Conservation (phyloP, 176 grass and related monocot genomes). For the Themeda triandra region DNA sequence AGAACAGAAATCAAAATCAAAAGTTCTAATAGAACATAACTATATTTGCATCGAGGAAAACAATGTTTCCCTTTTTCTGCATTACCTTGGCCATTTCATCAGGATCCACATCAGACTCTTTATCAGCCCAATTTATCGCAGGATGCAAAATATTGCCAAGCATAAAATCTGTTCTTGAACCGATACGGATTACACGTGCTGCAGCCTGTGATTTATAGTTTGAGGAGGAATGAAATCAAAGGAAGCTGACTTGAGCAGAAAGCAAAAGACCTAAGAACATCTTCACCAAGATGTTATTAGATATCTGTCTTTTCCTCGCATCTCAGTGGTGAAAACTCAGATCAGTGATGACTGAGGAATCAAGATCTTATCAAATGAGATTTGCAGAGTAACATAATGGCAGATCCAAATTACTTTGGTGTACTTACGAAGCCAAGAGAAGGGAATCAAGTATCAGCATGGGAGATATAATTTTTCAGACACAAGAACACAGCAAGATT, state of each 20-base stretch:
- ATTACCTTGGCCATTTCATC: conserved; percentile 73
- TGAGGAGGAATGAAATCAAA: conserved; percentile 45
- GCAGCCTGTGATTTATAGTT: conserved; percentile 82
- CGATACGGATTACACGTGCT: conserved; percentile 55
- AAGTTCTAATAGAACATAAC: conserved; percentile 19
- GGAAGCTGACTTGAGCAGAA: conserved; percentile 33
- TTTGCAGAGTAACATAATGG: not conserved
- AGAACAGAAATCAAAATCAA: conserved; percentile 21
- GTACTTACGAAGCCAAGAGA: conserved; percentile 1
- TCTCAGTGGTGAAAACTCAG: conserved; percentile 33
- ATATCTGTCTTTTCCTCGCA: conserved; percentile 17
- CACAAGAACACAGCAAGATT: not conserved
- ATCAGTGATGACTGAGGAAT: conserved; percentile 24
- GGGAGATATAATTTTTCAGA: not conserved
- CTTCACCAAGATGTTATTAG: conserved; percentile 44
- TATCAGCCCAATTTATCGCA: conserved; percentile 77
- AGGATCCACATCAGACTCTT: conserved; percentile 55
- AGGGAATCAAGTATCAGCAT: conserved; percentile 14
- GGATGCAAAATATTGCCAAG: conserved; percentile 74
- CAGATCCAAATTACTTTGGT: conserved; percentile 2
- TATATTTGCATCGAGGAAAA: conserved; percentile 19
- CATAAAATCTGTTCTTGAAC: conserved; percentile 74
- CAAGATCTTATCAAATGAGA: conserved; percentile 23
- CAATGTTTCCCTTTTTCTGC: conserved; percentile 2
- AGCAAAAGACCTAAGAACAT: conserved; percentile 35